Conservation (phyloP, 768 basidiomycete genomes). For the Chalciporus chontae region DNA sequence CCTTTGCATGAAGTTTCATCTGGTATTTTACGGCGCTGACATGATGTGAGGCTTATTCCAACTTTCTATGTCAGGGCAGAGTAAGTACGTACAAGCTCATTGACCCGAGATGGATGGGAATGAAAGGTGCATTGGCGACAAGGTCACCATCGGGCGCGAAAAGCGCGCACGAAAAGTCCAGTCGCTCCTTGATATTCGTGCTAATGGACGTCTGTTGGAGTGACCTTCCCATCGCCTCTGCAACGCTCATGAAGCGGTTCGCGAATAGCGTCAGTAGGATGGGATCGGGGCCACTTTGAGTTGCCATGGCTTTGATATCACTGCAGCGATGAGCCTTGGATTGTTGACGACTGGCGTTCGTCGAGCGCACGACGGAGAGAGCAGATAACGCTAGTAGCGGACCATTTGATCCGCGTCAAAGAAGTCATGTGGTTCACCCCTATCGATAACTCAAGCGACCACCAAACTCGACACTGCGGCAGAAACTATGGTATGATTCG, state of each 20-base stretch:
- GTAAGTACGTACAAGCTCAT: conserved; percentile 79
- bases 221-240: conserved; percentile 92
- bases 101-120: conserved; percentile 81
- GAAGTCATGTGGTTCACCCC: conserved; percentile 4
- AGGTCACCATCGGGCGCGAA: conserved; percentile 94
- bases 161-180: conserved; percentile 93
- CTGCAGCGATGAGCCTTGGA: not conserved
- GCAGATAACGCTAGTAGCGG: no score
- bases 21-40: conserved; percentile 82
- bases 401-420: not conserved
- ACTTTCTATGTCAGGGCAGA: not conserved
- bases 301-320: conserved; percentile 12
- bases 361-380: no score
- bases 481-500: not conserved
- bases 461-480: no score
- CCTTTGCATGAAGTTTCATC: conserved; percentile 69
- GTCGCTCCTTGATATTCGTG: conserved; percentile 93
- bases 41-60: not conserved
- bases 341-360: not conserved
- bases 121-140: conserved; percentile 92
- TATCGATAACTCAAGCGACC: no score
- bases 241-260: conserved; percentile 96
- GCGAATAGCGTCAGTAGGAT: conserved; percentile 89
- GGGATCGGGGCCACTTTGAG: conserved; percentile 59
- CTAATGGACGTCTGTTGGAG: conserved; percentile 86